Conservation (phyloP, 345 rosid species). For the Linum usitatissimum region DNA sequence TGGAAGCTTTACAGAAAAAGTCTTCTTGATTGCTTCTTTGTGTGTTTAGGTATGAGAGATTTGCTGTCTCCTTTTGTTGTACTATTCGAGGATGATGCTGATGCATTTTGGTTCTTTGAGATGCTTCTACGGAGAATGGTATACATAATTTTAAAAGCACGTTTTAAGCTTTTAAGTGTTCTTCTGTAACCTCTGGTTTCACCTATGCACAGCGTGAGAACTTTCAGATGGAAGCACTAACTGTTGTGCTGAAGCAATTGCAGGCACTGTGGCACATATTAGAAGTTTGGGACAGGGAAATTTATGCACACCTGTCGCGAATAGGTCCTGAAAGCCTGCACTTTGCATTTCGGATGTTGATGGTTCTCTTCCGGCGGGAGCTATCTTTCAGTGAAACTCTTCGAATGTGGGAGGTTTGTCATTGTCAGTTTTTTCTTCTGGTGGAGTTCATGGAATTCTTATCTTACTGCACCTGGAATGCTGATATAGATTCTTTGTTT, state of each 20-base stretch:
- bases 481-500: background rate
- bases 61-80: conserved; percentile 86
- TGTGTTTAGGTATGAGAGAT: conserved; percentile 82
- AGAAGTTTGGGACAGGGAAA: conserved; percentile 71
- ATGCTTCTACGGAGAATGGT: conserved; percentile 95
- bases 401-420: conserved; percentile 89
- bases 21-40: conserved; percentile 12
- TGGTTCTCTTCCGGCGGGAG: conserved; percentile 79
- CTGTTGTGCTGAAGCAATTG: conserved; percentile 86
- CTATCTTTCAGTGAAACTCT: conserved; percentile 73
- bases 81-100: conserved; percentile 83
- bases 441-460: background rate
- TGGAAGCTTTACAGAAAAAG: conserved; percentile 2
- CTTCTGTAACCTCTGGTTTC: conserved; percentile 18
- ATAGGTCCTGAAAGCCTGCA: conserved; percentile 96
- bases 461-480: background rate
- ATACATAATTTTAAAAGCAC: conserved; percentile 14
- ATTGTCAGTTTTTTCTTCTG: background rate
- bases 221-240: conserved; percentile 88
- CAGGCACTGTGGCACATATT: conserved; percentile 73
- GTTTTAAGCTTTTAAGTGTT: conserved; percentile 12
- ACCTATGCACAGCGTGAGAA: conserved; percentile 52
- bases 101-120: conserved; percentile 99
- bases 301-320: conserved; percentile 57
- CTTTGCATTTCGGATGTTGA: conserved; percentile 90